Percentiles rank a stretch among this genome's conserved stretches.
Evolutionary conservation across 164 flowering plant genomes (phyloP).

Genomic region (Paratinospora sagittata): DNA sequence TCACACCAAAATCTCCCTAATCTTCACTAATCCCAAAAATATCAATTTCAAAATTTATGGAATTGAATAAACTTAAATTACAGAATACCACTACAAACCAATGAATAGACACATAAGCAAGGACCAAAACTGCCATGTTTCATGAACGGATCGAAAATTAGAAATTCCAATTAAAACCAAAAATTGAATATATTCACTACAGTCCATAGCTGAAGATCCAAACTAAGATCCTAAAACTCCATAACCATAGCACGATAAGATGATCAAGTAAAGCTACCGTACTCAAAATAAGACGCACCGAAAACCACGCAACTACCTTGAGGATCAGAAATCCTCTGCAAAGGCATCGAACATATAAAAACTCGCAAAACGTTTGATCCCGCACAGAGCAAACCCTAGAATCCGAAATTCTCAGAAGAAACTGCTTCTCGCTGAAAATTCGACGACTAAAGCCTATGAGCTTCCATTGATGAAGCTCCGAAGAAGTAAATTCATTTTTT

Average conservation of each 20-base stretch:
- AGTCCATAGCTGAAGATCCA: neutral
- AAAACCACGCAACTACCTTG: neutral
- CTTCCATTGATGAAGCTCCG: neutral
- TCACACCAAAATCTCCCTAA: neutral
- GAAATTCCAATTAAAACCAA: too few relatives aligned
- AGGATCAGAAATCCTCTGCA: neutral
- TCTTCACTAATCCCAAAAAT: neutral
- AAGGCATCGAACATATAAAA: neutral
- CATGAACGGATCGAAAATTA: too few relatives aligned
- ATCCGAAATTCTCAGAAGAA: neutral
- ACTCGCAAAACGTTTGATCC: neutral
- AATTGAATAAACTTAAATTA: neutral
- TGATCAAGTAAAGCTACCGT: neutral
- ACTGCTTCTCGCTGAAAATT: neutral
- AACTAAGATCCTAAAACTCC: neutral
- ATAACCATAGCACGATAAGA: neutral
- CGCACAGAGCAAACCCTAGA: slow-evolving; percentile 5
- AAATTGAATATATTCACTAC: too few relatives aligned
- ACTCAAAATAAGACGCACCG: neutral
- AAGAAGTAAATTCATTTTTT: neutral
- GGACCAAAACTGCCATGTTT: neutral
- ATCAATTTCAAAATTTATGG: neutral
- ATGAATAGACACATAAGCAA: neutral
- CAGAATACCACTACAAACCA: neutral
- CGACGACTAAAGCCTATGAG: neutral